Base-by-base conservation (phyloP, 495 filamentous ascomycete species). In the Pyrenula massariospora region DNA sequence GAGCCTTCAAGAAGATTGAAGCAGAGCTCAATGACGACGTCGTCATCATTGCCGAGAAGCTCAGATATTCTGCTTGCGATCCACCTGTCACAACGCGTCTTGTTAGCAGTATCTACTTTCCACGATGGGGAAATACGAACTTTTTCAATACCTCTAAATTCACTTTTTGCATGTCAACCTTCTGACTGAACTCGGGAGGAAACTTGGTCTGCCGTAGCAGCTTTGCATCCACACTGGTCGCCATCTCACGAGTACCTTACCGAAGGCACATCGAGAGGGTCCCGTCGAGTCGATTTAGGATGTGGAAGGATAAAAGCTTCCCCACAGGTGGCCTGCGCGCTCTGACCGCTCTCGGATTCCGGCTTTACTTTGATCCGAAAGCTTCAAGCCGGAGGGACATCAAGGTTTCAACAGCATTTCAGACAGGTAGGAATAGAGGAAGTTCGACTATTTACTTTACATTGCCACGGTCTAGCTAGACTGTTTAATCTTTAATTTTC, bases 91-190 rank as follows among this genome's bases (percentile, higher is more conserved):
- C 12, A 50, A 19, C 52, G 12, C 48, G 23, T 48, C 8, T 42
- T 15, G 15, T 5, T 42, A 15, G 15, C 15, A 42, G 8, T 5
- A 15, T 42, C 31, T 5, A 15, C 31, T 42, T 5, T 42, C 31
- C 15, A 5, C 31, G 15, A 42, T 8, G 31, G 15, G 15, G 31
- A 15, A 42, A n/a, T 48, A 67, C 80, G 61, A 66, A 95, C 89
- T 90, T 94, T 78, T 96, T 96, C 84, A 97, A 92, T 56, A 97
- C 89, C 69, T 94, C 91, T 22, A 95, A 75, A 63, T 96, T 96
- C 66, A 97, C 89, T 73, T 97, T 99, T 57, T 81, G 80, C 85
- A 93, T 94, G 73, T 99, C 91, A 48, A 99, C 94, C 77, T 95
- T 96, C 68, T 86, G 81, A 64, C 78, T 92, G 70, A 96, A 97